Evolutionary conservation across 352 stramenopile species (phyloP).

Genomic region (Globisporangium irregulare): DNA sequence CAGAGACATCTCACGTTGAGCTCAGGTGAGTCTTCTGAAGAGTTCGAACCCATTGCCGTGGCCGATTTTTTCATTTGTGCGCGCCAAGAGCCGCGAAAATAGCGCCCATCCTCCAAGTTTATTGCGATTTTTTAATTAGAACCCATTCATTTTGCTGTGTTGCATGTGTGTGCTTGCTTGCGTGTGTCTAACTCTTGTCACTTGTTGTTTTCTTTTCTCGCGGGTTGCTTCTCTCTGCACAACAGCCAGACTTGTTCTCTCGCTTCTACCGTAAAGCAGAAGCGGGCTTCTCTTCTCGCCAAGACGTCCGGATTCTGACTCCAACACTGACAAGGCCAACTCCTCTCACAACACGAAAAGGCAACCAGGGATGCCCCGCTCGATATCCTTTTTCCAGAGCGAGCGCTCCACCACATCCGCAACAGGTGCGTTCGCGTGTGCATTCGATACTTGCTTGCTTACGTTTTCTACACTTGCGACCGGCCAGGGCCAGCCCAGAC

Average conservation of each 20-base stretch:
- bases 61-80: constrained; percentile 12
- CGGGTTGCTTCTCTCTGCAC: constrained; percentile 1
- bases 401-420: constrained; percentile 9
- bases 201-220: not conserved
- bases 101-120: not conserved
- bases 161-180: not conserved
- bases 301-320: not conserved
- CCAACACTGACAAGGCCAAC: not conserved
- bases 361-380: constrained; percentile 8
- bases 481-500: too few species aligned
- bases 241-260: constrained; percentile 1
- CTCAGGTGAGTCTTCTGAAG: constrained; percentile 2
- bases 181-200: not conserved
- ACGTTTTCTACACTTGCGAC: constrained; percentile 2
- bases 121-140: constrained; percentile 7
- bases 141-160: not conserved
- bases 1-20: not conserved
- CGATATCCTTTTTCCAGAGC: constrained; percentile 13
- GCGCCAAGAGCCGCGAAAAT: constrained; percentile 7
- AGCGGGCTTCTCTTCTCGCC: not conserved
- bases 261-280: not conserved
- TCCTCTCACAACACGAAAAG: not conserved
- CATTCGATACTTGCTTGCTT: not conserved
- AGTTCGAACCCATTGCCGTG: constrained; percentile 11
- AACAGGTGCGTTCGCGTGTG: constrained; percentile 13